phyloP scores from a whole-genome alignment of 495 filamentous ascomycete genomes.

The Hyaloscypha hepaticicola region DNA sequence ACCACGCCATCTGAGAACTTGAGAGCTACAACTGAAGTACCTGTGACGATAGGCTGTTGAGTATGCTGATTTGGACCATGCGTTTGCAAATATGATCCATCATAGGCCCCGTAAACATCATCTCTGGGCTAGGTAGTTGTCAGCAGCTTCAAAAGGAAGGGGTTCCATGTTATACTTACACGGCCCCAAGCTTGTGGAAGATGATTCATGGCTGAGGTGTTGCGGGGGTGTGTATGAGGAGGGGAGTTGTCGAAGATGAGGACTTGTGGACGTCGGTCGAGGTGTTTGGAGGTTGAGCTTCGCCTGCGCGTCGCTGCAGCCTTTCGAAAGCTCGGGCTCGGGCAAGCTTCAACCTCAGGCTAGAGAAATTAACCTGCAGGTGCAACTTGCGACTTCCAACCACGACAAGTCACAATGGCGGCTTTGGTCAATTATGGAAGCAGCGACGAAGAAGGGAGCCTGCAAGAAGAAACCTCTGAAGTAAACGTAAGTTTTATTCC shows the following conservation, averaged over 20 bases:
- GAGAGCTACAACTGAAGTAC: slow-evolving; percentile 88
- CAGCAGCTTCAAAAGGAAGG: slow-evolving; percentile 21
- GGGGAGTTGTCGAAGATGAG: neutral
- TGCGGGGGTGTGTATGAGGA: neutral
- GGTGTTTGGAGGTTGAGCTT: slow-evolving; percentile 14
- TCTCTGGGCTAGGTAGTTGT: slow-evolving; percentile 31
- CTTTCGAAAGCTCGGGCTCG: neutral
- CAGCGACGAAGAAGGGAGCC: slow-evolving; percentile 71
- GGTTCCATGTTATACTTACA: slow-evolving; percentile 49
- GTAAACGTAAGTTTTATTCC: slow-evolving; percentile 12
- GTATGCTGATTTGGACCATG: slow-evolving; percentile 78
- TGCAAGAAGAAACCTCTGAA: slow-evolving; percentile 26
- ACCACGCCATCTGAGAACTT: slow-evolving; percentile 97
- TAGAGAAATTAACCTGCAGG: neutral
- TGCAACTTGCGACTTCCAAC: neutral
- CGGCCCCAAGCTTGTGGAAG: slow-evolving; percentile 94
- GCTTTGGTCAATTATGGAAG: slow-evolving; percentile 71
- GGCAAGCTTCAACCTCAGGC: neutral
- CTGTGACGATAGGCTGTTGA: slow-evolving; percentile 87
- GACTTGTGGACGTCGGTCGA: neutral
- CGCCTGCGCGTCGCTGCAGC: slow-evolving; percentile 1
- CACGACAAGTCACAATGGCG: slow-evolving; percentile 49
- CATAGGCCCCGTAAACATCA: slow-evolving; percentile 92
- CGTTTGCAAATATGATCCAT: slow-evolving; percentile 73
- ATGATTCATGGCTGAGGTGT: slow-evolving; percentile 73